Evolutionary conservation across 495 filamentous ascomycete species (phyloP), one percentile per base, ranked within the genome.

Genomic region (Aspergillus incahuasiensis): DNA sequence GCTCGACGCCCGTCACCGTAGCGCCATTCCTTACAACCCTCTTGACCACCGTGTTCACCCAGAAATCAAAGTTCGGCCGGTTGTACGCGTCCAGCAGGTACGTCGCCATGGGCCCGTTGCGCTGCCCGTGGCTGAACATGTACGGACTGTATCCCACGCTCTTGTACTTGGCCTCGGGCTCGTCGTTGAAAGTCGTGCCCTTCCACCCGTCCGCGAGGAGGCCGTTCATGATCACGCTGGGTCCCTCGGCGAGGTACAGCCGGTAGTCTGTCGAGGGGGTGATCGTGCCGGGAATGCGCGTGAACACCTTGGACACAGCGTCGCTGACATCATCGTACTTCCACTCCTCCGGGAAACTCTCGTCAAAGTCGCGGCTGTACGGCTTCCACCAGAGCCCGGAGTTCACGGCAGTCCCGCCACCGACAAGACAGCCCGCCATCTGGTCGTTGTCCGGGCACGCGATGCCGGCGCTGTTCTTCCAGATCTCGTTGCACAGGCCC

Each of bases 291-390:
- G 87, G 86, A 59, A 89, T 90, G 54, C 85, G 80, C 24, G 72
- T 66, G 70, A 89, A 89, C 8, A 88, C 83, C 4, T 81, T 73
- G 32, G 72, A 68, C 28, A 79, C 79, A 25, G 87, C 79, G 48
- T 73, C 65, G 56, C 68, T 61, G 67, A 90, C 73, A 61, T 90
- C 85, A 2, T 74, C 65, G 35, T 79, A 75, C 67, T 88, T 85
- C 88, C 88, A 92, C 24, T 85, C 87, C 40, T 70, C 43, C 5
- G 88, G 88, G 73, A 89, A 92, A 57, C 86, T 84, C 62, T 81
- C 80, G 59, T 91, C 81, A 75, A 86, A 90, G 67, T 89, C 87
- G n/a, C 74, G 66, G 4, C 71, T 68, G n/a, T 73, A 73, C 13
- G 79, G 78, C 43, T 81, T 55, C 52, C 52, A 55, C 52, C 80